Conservation (phyloP, 495 filamentous ascomycete species). For the Daldinia vernicosa region DNA sequence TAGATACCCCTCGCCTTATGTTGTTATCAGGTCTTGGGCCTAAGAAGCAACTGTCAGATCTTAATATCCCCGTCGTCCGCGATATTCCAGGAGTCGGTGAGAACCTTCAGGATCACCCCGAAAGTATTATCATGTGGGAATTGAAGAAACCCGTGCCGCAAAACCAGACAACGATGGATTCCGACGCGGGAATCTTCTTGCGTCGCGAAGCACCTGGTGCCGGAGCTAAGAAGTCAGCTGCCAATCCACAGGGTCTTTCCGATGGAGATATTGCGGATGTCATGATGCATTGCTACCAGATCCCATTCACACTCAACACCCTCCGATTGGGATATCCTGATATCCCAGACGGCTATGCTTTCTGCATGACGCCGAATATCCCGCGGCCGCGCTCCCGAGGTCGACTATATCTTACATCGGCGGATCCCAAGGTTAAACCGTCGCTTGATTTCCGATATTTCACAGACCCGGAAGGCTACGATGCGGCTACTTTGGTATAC, state of each 20-base stretch:
- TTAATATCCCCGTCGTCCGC: slow-evolving; percentile 73
- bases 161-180: slow-evolving; percentile 86
- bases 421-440: slow-evolving; percentile 77
- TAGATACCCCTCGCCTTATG: slow-evolving; percentile 79
- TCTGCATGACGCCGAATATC: slow-evolving; percentile 94
- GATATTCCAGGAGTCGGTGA: slow-evolving; percentile 82
- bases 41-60: slow-evolving; percentile 67
- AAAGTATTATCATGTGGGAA: slow-evolving; percentile 85
- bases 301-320: slow-evolving; percentile 79
- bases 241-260: slow-evolving; percentile 50
- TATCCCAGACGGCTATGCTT: slow-evolving; percentile 75
- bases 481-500: slow-evolving; percentile 82
- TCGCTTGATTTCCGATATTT: slow-evolving; percentile 89
- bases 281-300: slow-evolving; percentile 95
- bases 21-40: slow-evolving; percentile 81
- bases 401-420: slow-evolving; percentile 73
- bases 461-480: slow-evolving; percentile 84
- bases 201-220: slow-evolving; percentile 73
- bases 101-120: slow-evolving; percentile 81
- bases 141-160: slow-evolving; percentile 76
- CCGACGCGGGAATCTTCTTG: slow-evolving; percentile 84
- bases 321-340: slow-evolving; percentile 73
- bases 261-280: slow-evolving; percentile 78
- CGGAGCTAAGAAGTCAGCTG: slow-evolving; percentile 53
- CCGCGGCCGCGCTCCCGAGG: slow-evolving; percentile 81